Conservation (phyloP, 805 yeast species). For the Candida easanensis region DNA sequence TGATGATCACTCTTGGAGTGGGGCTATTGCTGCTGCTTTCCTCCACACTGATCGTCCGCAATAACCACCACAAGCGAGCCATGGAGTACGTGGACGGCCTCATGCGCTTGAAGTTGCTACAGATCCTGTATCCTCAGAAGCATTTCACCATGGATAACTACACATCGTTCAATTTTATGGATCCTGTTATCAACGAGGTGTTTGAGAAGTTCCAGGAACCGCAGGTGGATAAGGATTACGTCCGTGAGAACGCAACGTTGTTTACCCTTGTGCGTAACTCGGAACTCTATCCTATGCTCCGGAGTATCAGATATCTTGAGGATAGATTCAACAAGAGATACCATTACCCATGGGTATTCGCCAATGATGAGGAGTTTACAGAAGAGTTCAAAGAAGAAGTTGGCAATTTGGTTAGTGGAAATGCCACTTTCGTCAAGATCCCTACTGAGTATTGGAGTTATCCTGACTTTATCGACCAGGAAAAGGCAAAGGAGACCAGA, state of each 20-base stretch:
- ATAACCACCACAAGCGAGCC: constrained; percentile 23
- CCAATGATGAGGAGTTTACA: constrained; percentile 64
- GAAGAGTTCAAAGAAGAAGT: constrained; percentile 49
- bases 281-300: constrained; percentile 55
- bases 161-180: constrained; percentile 18
- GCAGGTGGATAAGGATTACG: constrained; percentile 26
- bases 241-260: constrained; percentile 58
- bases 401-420: constrained; percentile 50
- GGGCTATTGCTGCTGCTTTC: constrained; percentile 2
- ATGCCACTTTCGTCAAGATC: constrained; percentile 56
- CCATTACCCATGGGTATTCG: constrained; percentile 75
- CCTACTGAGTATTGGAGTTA: constrained; percentile 62
- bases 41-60: constrained; percentile 11
- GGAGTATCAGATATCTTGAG: constrained; percentile 61
- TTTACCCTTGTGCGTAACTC: constrained; percentile 68
- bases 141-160: constrained; percentile 23
- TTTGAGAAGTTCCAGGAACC: constrained; percentile 11
- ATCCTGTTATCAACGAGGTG: constrained; percentile 13
- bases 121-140: constrained; percentile 24
- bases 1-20: background rate
- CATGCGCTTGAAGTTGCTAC: constrained; percentile 21
- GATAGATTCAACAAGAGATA: constrained; percentile 59
- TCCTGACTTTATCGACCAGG: constrained; percentile 59
- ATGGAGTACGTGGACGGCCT: constrained; percentile 20
- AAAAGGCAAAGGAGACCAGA: constrained; percentile 42